These are phyloP conservation scores for Melastoma candidum DNA, from an alignment of 441 rosid species.

Conservation along the genomic window DNA sequence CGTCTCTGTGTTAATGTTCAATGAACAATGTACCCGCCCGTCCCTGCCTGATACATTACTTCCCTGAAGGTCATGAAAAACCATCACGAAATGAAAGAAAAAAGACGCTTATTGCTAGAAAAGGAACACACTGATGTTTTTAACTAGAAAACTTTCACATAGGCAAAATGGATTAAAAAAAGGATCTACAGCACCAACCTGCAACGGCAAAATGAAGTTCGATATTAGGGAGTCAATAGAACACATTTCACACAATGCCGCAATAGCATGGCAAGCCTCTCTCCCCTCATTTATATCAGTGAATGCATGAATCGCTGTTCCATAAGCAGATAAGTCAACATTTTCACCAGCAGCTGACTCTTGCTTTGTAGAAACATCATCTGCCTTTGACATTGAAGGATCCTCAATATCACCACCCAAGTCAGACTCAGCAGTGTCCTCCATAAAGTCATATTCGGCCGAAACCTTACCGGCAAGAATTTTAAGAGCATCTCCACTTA, in stretches of 20 bases:
- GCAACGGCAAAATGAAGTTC: conserved; percentile 89
- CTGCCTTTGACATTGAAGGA: conserved; percentile 15
- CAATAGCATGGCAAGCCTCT: conserved; percentile 91
- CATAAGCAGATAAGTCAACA: conserved; percentile 44
- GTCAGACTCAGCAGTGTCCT: conserved; percentile 25
- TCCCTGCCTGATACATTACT: conserved; percentile 65
- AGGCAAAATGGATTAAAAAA: conserved; percentile 1
- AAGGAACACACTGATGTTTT: no score
- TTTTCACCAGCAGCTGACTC: conserved; percentile 16
- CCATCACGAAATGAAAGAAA: neutral
- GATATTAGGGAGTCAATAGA: conserved; percentile 87
- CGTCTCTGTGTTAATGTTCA: conserved; percentile 96
- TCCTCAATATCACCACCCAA: conserved; percentile 24
- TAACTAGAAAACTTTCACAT: no score
- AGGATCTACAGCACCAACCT: conserved; percentile 38
- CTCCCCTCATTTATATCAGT: conserved; percentile 42
- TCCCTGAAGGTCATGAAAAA: conserved; percentile 33
- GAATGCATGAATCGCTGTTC: conserved; percentile 46
- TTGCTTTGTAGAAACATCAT: conserved; percentile 21
- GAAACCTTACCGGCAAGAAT: conserved; percentile 72
- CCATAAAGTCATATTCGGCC: conserved; percentile 42
- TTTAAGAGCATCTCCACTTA: conserved; percentile 73
- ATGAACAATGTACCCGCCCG: conserved; percentile 91
- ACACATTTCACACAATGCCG: conserved; percentile 41
- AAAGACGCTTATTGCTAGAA: neutral